Percentiles rank a stretch among this genome's conserved stretches.
Evolutionary conservation across 495 filamentous ascomycete genomes (phyloP).

Genomic region (Massariosphaeria phaeospora): DNA sequence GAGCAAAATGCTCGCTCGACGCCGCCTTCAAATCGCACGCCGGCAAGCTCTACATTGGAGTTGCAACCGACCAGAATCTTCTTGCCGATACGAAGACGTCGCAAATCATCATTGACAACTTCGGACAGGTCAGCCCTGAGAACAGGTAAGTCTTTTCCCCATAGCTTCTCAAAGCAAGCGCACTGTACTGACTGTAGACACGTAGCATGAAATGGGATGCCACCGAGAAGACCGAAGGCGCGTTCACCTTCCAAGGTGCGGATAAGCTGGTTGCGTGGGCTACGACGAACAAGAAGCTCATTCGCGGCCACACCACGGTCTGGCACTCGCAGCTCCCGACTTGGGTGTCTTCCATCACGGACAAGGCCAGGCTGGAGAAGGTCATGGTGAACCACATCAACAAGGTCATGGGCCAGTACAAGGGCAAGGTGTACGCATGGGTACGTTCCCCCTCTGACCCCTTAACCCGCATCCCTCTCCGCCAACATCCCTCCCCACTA

Average conservation of each 20-base stretch:
- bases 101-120: slow-evolving; percentile 10
- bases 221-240: slow-evolving; percentile 46
- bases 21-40: slow-evolving; percentile 7
- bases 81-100: not conserved
- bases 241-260: slow-evolving; percentile 49
- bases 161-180: not conserved
- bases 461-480: too few species aligned
- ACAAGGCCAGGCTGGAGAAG: slow-evolving; percentile 46
- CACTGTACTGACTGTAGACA: too few species aligned
- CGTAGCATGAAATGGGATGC: slow-evolving; percentile 61
- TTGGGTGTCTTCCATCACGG: slow-evolving; percentile 54
- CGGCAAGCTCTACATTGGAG: slow-evolving; percentile 19
- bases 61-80: slow-evolving; percentile 7
- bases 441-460: slow-evolving; percentile 35
- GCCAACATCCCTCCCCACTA: not conserved
- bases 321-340: slow-evolving; percentile 61
- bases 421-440: slow-evolving; percentile 59
- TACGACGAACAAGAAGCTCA: slow-evolving; percentile 48
- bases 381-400: slow-evolving; percentile 58
- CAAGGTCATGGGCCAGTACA: slow-evolving; percentile 54
- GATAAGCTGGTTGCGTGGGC: slow-evolving; percentile 61
- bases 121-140: slow-evolving; percentile 60
- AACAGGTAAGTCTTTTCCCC: slow-evolving; percentile 40
- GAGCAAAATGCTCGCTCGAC: slow-evolving; percentile 11
- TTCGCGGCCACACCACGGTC: slow-evolving; percentile 59